Base-by-base conservation (phyloP, 495 filamentous ascomycete genomes). In the Poronia punctata region DNA sequence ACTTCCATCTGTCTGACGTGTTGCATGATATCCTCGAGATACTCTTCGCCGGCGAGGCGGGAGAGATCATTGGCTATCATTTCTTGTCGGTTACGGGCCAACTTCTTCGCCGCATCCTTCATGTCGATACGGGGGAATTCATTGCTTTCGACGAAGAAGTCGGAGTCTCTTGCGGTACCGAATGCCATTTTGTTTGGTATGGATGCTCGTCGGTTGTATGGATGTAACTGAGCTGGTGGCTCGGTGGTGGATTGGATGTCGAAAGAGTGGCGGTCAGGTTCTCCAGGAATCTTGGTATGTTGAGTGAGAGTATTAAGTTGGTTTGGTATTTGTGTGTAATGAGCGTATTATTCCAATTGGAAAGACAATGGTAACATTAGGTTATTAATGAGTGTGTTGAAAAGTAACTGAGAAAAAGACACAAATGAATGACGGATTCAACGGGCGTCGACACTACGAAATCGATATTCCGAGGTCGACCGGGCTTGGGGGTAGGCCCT, bases 1-100 rank as follows among this genome's bases (percentile, higher is more conserved):
- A 93, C 88, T 83, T 98, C 92, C 90, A 98, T 95, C 46, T 85
- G 74, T 59, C 88, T 77, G 85, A 96, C 93, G 62, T 97, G 89
- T 53, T 80, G 69, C 60, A 95, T 74, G 63, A 95, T 80, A 57
- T 97, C 90, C 54, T 93, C 87, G 49, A 89, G 79, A 62, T 96
- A 93, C 62, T 95, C 86, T 30, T 90, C 87, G 48, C 74, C 77
- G 20, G 87, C 84, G 44, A 83, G 60, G 44, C 76, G 78, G 22
- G 89, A 95, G 39, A 97, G 71, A 44, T 96, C 83, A 54, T 88
- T 84, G 41, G 84, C 88, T 49, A 98, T 82, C 49, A 76, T 77
- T 57, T 84, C 78, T 64, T 95, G 88, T 52, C 75, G 79, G 60
- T 88, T 76, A 52, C 82, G 77, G 32, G 80, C 80, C 50, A 87